phyloP scores from a whole-genome alignment of 805 yeast species.

The Torulaspora microellipsoides region DNA sequence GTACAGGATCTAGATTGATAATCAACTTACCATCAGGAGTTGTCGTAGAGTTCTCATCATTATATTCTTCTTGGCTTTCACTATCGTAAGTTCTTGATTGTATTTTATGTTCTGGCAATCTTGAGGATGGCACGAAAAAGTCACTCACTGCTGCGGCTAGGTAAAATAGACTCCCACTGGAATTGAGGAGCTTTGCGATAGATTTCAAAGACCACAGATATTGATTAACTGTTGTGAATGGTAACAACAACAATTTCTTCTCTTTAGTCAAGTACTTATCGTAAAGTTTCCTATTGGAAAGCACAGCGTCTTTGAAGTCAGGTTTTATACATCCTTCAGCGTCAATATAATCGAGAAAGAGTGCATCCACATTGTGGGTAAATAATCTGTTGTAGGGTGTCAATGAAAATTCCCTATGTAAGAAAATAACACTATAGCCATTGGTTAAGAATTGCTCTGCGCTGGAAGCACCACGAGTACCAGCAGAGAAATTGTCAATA shows the following conservation, averaged over 20 bases:
- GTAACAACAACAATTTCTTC: constrained; percentile 50
- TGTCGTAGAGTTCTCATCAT: constrained; percentile 16
- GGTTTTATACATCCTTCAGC: constrained; percentile 55
- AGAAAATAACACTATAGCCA: constrained; percentile 88
- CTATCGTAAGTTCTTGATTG: constrained; percentile 65
- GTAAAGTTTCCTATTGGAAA: constrained; percentile 48
- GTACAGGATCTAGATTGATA: constrained; percentile 91
- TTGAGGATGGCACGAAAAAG: constrained; percentile 81
- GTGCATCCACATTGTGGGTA: constrained; percentile 68
- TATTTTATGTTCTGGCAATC: constrained; percentile 90
- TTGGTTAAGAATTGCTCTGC: constrained; percentile 84
- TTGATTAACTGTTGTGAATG: constrained; percentile 94
- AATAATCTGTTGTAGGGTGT: constrained; percentile 90
- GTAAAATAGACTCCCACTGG: constrained; percentile 67
- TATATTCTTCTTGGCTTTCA: constrained; percentile 38
- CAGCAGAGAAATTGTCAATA: constrained; percentile 95
- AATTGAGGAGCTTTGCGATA: constrained; percentile 56
- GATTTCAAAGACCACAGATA: constrained; percentile 78
- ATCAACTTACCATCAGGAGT: constrained; percentile 60
- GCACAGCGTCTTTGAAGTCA: constrained; percentile 55
- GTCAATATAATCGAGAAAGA: constrained; percentile 80
- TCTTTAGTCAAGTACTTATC: constrained; percentile 29
- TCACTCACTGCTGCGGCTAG: constrained; percentile 98
- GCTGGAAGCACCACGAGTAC: constrained; percentile 94
- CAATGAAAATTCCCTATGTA: constrained; percentile 88